Conservation (phyloP, 768 basidiomycete species). For the Strobilomyces confusus region DNA sequence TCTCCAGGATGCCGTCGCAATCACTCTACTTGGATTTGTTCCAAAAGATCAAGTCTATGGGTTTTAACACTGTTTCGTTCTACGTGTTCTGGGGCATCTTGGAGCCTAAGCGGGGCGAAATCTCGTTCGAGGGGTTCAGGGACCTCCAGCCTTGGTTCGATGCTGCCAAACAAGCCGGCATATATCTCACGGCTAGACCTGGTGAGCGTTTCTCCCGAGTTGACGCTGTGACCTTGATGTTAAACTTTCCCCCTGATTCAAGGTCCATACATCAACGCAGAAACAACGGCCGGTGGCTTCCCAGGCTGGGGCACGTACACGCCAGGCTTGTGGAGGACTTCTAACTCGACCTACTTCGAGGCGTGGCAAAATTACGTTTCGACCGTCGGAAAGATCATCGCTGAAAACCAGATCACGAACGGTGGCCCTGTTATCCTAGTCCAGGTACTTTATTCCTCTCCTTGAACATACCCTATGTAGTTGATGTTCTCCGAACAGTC, state of each 20-base stretch:
- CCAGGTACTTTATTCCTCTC: conserved; percentile 19
- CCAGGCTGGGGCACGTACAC: conserved; percentile 59
- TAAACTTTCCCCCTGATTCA: background rate
- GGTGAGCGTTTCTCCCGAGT: conserved; percentile 8
- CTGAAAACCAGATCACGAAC: conserved; percentile 53
- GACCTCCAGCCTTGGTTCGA: conserved; percentile 29
- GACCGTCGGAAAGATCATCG: conserved; percentile 44
- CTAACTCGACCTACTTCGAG: conserved; percentile 42
- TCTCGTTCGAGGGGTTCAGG: conserved; percentile 50
- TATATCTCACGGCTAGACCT: conserved; percentile 28
- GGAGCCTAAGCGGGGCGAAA: conserved; percentile 42
- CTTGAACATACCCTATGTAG: conserved; percentile 23
- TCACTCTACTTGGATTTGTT: conserved; percentile 45
- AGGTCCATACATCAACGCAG: conserved; percentile 30
- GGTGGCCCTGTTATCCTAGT: conserved; percentile 53
- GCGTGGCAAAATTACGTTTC: conserved; percentile 59
- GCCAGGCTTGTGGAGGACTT: conserved; percentile 45
- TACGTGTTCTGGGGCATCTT: conserved; percentile 54
- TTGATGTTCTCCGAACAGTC: conserved; percentile 29
- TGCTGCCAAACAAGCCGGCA: conserved; percentile 26
- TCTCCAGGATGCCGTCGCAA: conserved; percentile 34
- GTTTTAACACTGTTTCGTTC: conserved; percentile 42
- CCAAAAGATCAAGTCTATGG: conserved; percentile 53
- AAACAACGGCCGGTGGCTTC: conserved; percentile 40
- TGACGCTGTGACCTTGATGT: background rate